These are phyloP conservation scores for Cercophora samala DNA, from an alignment of 495 filamentous ascomycete species.

Conservation along the genomic window DNA sequence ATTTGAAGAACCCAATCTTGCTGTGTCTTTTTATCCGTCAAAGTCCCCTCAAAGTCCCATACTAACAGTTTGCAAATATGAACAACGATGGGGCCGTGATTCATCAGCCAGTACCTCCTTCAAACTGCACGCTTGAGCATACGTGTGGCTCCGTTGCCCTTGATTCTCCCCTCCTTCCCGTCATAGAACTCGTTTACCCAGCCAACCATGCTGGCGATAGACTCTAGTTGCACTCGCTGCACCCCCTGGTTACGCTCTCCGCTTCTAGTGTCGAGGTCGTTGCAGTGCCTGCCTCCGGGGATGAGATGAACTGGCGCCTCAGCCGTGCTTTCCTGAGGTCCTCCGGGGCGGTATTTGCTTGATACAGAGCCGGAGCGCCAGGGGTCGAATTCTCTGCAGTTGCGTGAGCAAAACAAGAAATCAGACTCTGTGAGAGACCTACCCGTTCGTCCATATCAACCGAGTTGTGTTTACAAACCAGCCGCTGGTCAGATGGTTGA, in stretches of 20 bases:
- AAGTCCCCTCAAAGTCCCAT: background rate
- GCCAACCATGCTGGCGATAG: background rate
- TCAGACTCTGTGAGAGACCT: slow-evolving; percentile 14
- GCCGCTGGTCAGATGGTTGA: slow-evolving; percentile 57
- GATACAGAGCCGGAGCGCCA: slow-evolving; percentile 1
- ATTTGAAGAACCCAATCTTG: too few species aligned
- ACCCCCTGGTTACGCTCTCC: background rate
- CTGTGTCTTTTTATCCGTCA: too few species aligned
- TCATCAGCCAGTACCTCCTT: background rate
- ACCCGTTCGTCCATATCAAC: slow-evolving; percentile 59
- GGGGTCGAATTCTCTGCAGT: slow-evolving; percentile 1
- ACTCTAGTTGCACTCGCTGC: background rate
- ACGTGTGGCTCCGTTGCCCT: background rate
- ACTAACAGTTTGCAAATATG: background rate
- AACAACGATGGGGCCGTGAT: background rate
- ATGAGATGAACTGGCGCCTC: background rate
- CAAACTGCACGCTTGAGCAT: background rate
- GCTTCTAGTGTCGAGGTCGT: background rate
- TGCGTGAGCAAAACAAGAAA: background rate
- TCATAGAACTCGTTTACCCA: slow-evolving; percentile 3
- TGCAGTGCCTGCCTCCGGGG: slow-evolving; percentile 1
- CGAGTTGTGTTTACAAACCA: slow-evolving; percentile 57
- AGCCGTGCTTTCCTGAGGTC: background rate
- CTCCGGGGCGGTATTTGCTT: background rate
- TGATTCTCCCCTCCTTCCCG: background rate